phyloP scores from a whole-genome alignment of 164 flowering plant species.

The Hamamelis virginiana region DNA sequence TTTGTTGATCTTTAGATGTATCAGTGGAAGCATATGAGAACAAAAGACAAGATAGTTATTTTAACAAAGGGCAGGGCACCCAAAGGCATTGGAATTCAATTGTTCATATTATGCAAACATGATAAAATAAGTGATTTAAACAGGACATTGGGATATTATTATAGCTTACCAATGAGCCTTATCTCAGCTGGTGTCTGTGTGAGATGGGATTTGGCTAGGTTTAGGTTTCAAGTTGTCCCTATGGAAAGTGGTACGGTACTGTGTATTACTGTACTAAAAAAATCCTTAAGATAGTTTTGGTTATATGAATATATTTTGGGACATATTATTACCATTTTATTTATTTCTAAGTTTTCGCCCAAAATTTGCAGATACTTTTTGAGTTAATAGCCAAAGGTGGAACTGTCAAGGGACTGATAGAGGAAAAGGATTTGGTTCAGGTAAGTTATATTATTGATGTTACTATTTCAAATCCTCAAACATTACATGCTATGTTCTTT shows the following conservation, averaged over 20 bases:
- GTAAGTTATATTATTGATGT: conserved; percentile 28
- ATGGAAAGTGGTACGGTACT: not conserved
- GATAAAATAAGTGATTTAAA: too few relatives aligned
- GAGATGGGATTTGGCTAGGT: not conserved
- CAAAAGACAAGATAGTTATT: not conserved
- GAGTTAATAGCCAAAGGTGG: conserved; percentile 87
- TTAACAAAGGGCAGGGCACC: not conserved
- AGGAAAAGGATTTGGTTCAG: conserved; percentile 88
- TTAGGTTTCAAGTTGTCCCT: not conserved
- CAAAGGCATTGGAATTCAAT: not conserved
- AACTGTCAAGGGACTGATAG: conserved; percentile 68
- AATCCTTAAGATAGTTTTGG: not conserved
- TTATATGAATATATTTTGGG: not conserved
- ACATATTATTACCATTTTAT: not conserved
- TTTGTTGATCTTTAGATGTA: not conserved
- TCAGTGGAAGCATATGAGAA: not conserved
- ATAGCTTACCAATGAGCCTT: too few relatives aligned
- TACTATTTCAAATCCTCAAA: not conserved
- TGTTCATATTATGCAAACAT: not conserved
- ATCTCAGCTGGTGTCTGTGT: not conserved
- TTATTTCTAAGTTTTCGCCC: not conserved
- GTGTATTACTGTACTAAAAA: not conserved
- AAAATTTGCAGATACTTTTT: conserved; percentile 61
- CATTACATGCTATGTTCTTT: not conserved
- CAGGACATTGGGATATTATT: too few relatives aligned